These are phyloP conservation scores for Salvia hispanica DNA, from an alignment of 257 asterid genomes.

Conservation along the genomic window DNA sequence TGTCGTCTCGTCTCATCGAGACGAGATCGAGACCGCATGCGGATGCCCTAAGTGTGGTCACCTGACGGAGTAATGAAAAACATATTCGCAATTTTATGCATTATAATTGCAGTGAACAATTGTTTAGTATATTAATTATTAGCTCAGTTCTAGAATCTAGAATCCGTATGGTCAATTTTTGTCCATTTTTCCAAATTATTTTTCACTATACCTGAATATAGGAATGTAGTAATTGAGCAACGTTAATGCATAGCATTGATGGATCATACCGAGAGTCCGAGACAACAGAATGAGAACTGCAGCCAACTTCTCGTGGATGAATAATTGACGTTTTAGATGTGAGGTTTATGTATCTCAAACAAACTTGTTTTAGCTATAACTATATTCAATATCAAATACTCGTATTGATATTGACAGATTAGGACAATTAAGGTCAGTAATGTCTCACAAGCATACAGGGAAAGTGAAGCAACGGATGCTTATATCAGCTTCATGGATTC, in stretches of 20 bases:
- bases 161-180: neutral
- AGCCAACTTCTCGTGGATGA: constrained; percentile 30
- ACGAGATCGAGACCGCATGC: too few species aligned
- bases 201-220: neutral
- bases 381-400: neutral
- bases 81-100: too few species aligned
- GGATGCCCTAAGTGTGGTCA: too few species aligned
- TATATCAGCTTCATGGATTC: constrained; percentile 48
- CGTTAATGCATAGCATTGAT: constrained; percentile 36
- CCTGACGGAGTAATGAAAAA: too few species aligned
- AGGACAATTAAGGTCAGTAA: constrained; percentile 54
- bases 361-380: too few species aligned
- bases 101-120: neutral
- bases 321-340: constrained; percentile 44
- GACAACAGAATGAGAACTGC: constrained; percentile 31
- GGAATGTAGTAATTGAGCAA: neutral
- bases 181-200: neutral
- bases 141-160: neutral
- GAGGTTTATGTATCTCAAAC: constrained; percentile 23
- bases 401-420: constrained; percentile 34
- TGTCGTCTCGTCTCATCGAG: too few species aligned
- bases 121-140: too few species aligned
- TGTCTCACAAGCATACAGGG: constrained; percentile 53
- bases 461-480: constrained; percentile 43
- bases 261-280: constrained; percentile 39